Conservation (phyloP, 768 basidiomycete genomes). For the Suillus placidus region DNA sequence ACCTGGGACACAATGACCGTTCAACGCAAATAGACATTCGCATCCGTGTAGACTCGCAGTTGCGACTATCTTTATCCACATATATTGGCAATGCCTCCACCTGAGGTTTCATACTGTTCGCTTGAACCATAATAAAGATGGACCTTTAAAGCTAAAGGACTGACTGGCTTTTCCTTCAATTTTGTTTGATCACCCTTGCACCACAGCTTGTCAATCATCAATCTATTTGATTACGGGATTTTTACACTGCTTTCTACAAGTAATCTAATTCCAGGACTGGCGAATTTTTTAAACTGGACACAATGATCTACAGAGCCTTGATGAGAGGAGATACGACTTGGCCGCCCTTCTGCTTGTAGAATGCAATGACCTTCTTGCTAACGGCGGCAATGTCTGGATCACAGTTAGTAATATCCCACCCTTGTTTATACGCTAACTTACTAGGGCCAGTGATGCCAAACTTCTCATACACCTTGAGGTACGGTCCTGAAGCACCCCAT, state of each 20-base stretch:
- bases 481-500: constrained; percentile 92
- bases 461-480: constrained; percentile 89
- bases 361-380: constrained; percentile 83
- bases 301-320: constrained; percentile 58
- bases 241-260: constrained; percentile 15
- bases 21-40: constrained; percentile 58
- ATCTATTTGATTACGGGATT: constrained; percentile 19
- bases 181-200: background rate
- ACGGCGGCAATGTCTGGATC: constrained; percentile 70
- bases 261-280: background rate
- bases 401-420: constrained; percentile 12
- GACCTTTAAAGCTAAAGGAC: background rate
- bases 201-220: background rate
- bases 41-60: constrained; percentile 26
- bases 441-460: constrained; percentile 81
- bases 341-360: constrained; percentile 81
- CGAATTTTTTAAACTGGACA: background rate
- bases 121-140: background rate
- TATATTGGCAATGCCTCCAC: constrained; percentile 11
- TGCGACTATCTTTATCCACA: constrained; percentile 20
- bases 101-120: background rate
- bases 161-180: background rate
- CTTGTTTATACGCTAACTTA: constrained; percentile 40
- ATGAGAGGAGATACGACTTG: constrained; percentile 73
- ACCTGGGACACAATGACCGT: constrained; percentile 83